A percentile compares a stretch with the other conserved stretches of the same genome.
Evolutionary conservation across 2,329 filamentous ascomycete genomes (phyloP).

Genomic region (Aspergillus transmontanensis): DNA sequence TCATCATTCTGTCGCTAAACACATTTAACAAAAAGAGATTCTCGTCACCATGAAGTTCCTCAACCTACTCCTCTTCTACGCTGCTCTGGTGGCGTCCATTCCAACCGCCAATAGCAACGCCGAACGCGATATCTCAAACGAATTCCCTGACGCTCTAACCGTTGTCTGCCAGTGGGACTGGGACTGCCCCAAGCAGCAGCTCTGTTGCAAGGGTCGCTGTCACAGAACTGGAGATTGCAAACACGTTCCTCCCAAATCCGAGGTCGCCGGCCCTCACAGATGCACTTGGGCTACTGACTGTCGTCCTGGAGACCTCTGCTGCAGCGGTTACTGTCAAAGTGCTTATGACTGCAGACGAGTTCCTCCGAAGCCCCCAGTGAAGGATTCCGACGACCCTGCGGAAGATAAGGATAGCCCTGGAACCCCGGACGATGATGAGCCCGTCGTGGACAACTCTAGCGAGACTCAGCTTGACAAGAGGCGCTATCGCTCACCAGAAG

Average conservation of each 20-base stretch:
- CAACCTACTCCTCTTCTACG: not conserved
- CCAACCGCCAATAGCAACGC: not conserved
- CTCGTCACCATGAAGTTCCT: not conserved
- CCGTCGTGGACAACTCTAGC: not conserved
- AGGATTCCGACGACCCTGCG: not conserved
- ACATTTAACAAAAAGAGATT: not conserved
- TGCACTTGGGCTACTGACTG: not conserved
- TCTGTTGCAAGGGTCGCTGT: not conserved
- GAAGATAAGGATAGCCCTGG: not conserved
- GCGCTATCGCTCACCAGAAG: not conserved
- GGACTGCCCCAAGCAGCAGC: not conserved
- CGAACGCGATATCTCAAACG: not conserved
- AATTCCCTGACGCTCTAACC: not conserved
- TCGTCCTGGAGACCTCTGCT: not conserved
- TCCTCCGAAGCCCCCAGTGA: not conserved
- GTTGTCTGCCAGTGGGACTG: not conserved
- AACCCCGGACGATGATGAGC: not conserved
- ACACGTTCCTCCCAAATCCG: not conserved
- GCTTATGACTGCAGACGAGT: not conserved
- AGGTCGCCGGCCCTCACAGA: not conserved
- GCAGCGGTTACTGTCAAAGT: not conserved
- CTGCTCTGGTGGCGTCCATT: not conserved
- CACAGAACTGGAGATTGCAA: not conserved
- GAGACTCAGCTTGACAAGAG: not conserved
- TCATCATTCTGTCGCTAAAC: not conserved